Evolutionary conservation across 2,329 filamentous ascomycete species (phyloP).

Genomic region (Remersonia thermophila): DNA sequence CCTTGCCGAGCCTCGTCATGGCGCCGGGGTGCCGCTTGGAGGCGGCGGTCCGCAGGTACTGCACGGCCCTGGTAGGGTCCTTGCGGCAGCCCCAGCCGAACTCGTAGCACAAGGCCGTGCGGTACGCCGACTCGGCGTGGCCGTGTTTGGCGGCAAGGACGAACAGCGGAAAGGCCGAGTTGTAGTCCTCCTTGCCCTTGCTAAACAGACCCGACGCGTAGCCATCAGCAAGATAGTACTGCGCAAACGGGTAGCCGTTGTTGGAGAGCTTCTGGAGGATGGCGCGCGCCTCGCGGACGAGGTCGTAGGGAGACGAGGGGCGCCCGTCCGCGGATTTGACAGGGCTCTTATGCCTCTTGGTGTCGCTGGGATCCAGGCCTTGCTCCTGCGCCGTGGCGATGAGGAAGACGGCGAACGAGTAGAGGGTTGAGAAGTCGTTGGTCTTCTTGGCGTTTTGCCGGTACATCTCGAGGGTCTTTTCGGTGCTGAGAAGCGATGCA

Average conservation of each 20-base stretch:
- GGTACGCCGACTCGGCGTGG: conserved; percentile 90
- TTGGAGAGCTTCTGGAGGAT: conserved; percentile 81
- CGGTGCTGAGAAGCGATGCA: conserved; percentile 78
- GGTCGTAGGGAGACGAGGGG: conserved; percentile 48
- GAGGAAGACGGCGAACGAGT: conserved; percentile 92
- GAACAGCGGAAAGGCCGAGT: conserved; percentile 85
- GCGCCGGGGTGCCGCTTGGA: conserved; percentile 92
- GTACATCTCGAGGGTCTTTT: conserved; percentile 97
- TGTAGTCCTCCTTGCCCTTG: conserved; percentile 86
- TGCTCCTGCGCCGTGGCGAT: conserved; percentile 79
- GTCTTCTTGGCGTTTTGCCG: conserved; percentile 95
- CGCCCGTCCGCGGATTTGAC: no score
- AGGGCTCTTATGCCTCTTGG: conserved; percentile 26
- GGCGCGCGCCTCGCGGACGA: conserved; percentile 75
- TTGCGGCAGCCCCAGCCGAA: conserved; percentile 94
- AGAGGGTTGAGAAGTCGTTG: conserved; percentile 77
- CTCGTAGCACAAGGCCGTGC: conserved; percentile 88
- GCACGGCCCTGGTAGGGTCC: conserved; percentile 81
- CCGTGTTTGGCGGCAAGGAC: conserved; percentile 91
- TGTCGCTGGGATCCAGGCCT: conserved; percentile 41
- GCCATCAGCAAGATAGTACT: conserved; percentile 93
- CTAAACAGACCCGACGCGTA: conserved; percentile 90
- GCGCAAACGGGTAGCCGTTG: conserved; percentile 86
- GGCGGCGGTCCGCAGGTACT: conserved; percentile 82
- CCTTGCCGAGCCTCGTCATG: conserved; percentile 82